Evolutionary conservation across 345 rosid species (phyloP), one percentile per base, ranked within the genome.

Genomic region (Anastatica hierochuntica): DNA sequence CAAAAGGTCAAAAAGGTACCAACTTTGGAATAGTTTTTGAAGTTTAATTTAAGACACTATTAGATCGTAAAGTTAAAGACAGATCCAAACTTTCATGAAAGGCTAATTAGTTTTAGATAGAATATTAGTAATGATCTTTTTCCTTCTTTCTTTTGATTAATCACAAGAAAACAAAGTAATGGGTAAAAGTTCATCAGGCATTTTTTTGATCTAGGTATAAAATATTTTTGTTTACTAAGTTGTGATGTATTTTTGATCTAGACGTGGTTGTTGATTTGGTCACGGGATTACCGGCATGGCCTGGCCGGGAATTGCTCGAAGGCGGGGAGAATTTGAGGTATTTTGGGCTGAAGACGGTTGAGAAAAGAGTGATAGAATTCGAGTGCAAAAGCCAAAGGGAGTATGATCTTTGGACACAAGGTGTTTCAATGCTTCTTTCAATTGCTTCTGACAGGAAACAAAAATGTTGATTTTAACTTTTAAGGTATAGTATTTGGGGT

Each of bases 351-450:
- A 78, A 74, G 77, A 84, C 90, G 0, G 33, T 65, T n/a, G 42
- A 41, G 52, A 74, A 76, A 8, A 88, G 94, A 9, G 72, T 77
- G 15, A 71, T 88, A 1, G 90, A 88, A 21, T 88, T 87, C 17
- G 96, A 87, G 61, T 83, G 89, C 73, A 29, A 69, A 66, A 82
- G 54, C 76, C 94, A 82, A 78, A 80, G 64, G 63, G 96, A 88
- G 23, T 77, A 88, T 46, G 90, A 84, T 62, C 49, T 80, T 44
- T 88, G 88, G 90, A 84, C 90, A 46, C 79, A 84, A 43, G 94
- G 94, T 7, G 84, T 84, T 7, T 59, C 84, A 5, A 77, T 80
- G 67, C 90, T 82, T 64, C 78, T 88, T 37, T 49, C 79, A 10
- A 56, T 80, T 18, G 79, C 75, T 47, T 75, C 81, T 47, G 84